A percentile compares a stretch with the other conserved stretches of the same genome.
Evolutionary conservation across 2,329 filamentous ascomycete species (phyloP).

Genomic region (Fusarium falciforme): DNA sequence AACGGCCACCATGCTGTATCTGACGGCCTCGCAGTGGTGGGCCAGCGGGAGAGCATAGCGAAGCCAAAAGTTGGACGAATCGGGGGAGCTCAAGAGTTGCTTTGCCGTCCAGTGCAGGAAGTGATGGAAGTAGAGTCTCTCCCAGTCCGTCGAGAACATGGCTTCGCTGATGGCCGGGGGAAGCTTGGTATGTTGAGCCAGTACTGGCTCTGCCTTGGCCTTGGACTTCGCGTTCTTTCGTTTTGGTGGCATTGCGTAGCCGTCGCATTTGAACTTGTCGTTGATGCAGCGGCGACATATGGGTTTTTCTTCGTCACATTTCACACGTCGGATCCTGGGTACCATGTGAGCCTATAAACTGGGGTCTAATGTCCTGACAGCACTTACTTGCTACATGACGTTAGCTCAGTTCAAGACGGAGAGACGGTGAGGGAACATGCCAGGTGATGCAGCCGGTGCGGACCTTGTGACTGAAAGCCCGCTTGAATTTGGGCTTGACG

Average conservation of each 20-base stretch:
- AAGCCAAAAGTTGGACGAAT: not conserved
- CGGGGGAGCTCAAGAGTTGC: not conserved
- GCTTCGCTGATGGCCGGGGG: not conserved
- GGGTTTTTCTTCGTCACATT: not conserved
- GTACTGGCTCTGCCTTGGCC: not conserved
- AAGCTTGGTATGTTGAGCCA: not conserved
- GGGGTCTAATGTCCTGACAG: accelerated
- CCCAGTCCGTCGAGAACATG: not conserved
- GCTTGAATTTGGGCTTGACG: not conserved
- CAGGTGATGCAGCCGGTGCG: not conserved
- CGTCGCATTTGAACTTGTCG: not conserved
- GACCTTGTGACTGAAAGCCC: not conserved
- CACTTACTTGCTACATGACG: not conserved
- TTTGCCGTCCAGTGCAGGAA: not conserved
- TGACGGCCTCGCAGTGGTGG: not conserved
- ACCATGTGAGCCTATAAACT: not conserved
- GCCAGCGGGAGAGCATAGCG: not conserved
- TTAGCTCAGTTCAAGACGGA: not conserved
- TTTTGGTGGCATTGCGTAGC: not conserved
- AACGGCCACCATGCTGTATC: not conserved
- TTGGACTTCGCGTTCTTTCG: not conserved
- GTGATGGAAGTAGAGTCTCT: not conserved
- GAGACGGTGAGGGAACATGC: not conserved
- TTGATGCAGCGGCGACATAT: not conserved
- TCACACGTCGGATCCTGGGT: not conserved